These are phyloP conservation scores for Citrullus mucosospermus DNA, from an alignment of 306 rosid species.

Conservation along the genomic window DNA sequence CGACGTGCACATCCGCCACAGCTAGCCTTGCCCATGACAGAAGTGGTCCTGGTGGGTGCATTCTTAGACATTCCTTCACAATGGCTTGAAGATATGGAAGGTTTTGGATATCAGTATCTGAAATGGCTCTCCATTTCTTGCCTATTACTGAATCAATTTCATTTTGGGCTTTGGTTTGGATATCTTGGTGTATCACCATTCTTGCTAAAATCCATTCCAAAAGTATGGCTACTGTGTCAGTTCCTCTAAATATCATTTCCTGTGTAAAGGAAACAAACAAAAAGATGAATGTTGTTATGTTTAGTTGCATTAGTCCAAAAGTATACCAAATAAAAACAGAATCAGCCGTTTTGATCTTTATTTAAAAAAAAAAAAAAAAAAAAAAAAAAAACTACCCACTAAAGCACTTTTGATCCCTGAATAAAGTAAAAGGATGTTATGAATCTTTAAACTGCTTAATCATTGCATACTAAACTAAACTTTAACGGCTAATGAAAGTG, in stretches of 20 bases:
- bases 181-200: constrained; percentile 27
- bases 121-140: neutral
- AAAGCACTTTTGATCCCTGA: neutral
- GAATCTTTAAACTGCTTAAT: neutral
- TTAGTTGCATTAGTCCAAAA: neutral
- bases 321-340: neutral
- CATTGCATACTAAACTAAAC: neutral
- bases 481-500: no score
- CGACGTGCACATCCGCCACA: constrained; percentile 16
- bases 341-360: neutral
- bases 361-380: no score
- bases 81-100: constrained; percentile 28
- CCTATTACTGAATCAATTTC: constrained; percentile 23
- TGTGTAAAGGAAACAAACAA: neutral
- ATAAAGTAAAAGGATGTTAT: neutral
- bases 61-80: constrained; percentile 29
- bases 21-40: constrained; percentile 42
- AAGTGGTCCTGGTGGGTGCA: constrained; percentile 39
- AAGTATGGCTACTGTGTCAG: constrained; percentile 32
- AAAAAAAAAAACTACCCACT: neutral
- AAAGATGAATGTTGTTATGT: neutral
- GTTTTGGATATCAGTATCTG: constrained; percentile 19
- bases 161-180: constrained; percentile 19
- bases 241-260: constrained; percentile 44
- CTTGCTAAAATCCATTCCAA: constrained; percentile 30